A percentile compares a stretch with the other conserved stretches of the same genome.
These are phyloP conservation scores for Pseudopyricularia javanii DNA, from an alignment of 2,329 filamentous ascomycete species.

Conservation along the genomic window DNA sequence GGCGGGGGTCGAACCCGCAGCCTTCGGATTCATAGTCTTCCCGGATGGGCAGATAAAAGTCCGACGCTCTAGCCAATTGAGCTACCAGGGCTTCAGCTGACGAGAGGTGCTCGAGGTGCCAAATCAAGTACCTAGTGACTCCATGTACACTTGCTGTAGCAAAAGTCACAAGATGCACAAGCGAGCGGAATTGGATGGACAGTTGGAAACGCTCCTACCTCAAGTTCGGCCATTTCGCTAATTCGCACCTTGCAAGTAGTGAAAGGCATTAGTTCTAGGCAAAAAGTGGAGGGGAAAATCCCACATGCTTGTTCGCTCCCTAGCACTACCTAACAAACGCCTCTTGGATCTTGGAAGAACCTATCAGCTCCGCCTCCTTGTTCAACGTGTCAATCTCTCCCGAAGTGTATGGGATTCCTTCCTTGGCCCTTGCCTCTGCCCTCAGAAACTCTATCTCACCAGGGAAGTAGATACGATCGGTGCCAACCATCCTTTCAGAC, in stretches of 20 bases:
- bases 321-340: not conserved
- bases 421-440: not conserved
- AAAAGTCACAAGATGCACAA: no score
- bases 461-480: constrained; percentile 48
- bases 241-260: no score
- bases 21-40: not conserved
- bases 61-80: constrained; percentile 4
- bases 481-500: constrained; percentile 39
- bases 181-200: no score
- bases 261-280: no score
- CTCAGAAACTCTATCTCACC: constrained; percentile 41
- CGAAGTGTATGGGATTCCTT: constrained; percentile 4
- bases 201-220: no score
- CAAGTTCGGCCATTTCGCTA: no score
- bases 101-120: no score
- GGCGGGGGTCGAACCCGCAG: constrained; percentile 5
- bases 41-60: constrained; percentile 4
- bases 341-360: not conserved
- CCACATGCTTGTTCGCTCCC: no score
- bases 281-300: no score
- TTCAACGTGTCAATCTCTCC: constrained; percentile 5
- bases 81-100: constrained; percentile 3
- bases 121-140: no score
- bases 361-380: constrained; percentile 4
- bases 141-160: not conserved